Evolutionary conservation across 495 filamentous ascomycete species (phyloP).

Genomic region (Hypoxylon fragiforme): DNA sequence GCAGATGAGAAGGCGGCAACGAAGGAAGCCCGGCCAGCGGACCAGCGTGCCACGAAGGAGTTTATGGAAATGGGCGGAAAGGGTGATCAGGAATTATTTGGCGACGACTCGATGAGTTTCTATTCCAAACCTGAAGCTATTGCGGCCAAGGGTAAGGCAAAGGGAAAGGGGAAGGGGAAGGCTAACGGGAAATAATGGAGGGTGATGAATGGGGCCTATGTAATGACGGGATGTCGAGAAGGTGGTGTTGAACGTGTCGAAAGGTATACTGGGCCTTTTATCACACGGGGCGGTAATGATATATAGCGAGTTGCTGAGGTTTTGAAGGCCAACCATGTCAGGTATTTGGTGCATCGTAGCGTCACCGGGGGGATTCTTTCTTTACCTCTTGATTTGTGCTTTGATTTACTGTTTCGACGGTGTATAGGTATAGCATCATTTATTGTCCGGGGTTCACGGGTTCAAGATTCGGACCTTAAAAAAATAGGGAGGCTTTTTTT

Average conservation of each 20-base stretch:
- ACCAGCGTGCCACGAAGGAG: constrained; percentile 66
- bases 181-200: constrained; percentile 15
- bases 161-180: constrained; percentile 36
- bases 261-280: background rate
- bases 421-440: constrained; percentile 10
- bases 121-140: constrained; percentile 45
- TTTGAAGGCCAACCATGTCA: background rate
- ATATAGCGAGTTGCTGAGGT: constrained; percentile 5
- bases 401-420: background rate
- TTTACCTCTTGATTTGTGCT: background rate
- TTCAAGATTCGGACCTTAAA: constrained; percentile 21
- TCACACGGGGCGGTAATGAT: background rate
- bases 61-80: constrained; percentile 82
- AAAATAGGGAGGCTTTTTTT: background rate
- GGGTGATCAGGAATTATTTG: constrained; percentile 77
- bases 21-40: constrained; percentile 64
- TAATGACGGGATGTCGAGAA: background rate
- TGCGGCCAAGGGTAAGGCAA: constrained; percentile 36
- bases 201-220: background rate
- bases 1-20: constrained; percentile 22
- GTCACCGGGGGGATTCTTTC: background rate
- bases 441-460: constrained; percentile 1
- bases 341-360: background rate
- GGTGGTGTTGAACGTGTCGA: constrained; percentile 7
- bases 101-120: constrained; percentile 59